A percentile compares a stretch with the other conserved stretches of the same genome.
These are phyloP conservation scores for Dispira simplex DNA, from an alignment of 192 early-diverging fungal genomes.

Conservation along the genomic window DNA sequence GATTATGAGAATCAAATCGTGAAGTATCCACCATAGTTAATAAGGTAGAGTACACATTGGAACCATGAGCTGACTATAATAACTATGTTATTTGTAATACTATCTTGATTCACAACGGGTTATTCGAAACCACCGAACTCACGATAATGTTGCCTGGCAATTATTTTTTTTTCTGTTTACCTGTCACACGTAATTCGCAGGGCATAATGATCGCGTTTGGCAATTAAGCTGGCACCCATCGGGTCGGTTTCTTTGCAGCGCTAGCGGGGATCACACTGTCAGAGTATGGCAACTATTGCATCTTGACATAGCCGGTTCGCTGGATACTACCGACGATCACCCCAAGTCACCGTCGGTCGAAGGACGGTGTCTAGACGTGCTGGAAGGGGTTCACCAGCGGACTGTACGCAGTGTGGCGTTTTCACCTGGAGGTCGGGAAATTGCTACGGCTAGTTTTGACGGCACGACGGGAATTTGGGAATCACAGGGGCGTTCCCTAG, in stretches of 20 bases:
- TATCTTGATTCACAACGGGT: too few species aligned
- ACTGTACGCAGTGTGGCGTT: slow-evolving; percentile 84
- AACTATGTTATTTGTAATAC: too few species aligned
- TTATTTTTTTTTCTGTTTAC: neutral
- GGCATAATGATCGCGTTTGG: slow-evolving; percentile 80
- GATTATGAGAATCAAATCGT: too few species aligned
- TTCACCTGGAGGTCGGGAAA: slow-evolving; percentile 45
- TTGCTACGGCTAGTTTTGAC: slow-evolving; percentile 89
- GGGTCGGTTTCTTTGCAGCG: slow-evolving; percentile 57
- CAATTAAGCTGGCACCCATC: slow-evolving; percentile 71
- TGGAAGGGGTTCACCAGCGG: slow-evolving; percentile 81
- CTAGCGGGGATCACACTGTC: slow-evolving; percentile 77
- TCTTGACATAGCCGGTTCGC: neutral
- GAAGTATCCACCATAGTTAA: too few species aligned
- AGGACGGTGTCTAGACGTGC: slow-evolving; percentile 54
- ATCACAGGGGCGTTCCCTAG: neutral
- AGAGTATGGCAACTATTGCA: slow-evolving; percentile 47
- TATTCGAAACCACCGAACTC: too few species aligned
- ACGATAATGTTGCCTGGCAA: neutral
- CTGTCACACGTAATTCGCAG: slow-evolving; percentile 15
- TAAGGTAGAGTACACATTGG: too few species aligned
- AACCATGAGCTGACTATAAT: too few species aligned
- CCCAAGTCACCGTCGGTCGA: slow-evolving; percentile 18
- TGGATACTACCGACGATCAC: slow-evolving; percentile 15
- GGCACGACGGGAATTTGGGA: slow-evolving; percentile 89